Evolutionary conservation across 106 monocot species (phyloP).

Genomic region (Iris macrosiphon): DNA sequence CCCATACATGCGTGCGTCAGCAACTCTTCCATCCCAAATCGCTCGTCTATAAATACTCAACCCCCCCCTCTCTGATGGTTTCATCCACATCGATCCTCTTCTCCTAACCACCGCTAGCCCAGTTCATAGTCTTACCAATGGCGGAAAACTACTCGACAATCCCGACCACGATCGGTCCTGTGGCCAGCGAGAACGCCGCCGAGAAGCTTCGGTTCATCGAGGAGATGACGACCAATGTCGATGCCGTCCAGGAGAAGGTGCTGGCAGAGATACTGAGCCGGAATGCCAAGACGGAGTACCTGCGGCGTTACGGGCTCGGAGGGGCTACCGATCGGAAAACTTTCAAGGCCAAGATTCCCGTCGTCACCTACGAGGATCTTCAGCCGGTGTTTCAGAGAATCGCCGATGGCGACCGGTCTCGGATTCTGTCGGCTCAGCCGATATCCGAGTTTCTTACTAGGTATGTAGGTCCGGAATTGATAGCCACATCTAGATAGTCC

Average conservation of each 20-base stretch:
- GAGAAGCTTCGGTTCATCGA: constrained; percentile 57
- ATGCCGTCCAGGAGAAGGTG: constrained; percentile 36
- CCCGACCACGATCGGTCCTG: constrained; percentile 19
- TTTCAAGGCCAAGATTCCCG: constrained; percentile 45
- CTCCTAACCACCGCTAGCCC: not conserved
- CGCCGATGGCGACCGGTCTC: constrained; percentile 55
- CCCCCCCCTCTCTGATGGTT: not conserved
- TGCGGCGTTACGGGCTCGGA: constrained; percentile 19
- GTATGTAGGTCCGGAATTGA: constrained; percentile 1
- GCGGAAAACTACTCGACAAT: too few relatives aligned
- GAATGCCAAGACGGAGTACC: constrained; percentile 52
- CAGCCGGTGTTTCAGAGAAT: constrained; percentile 54
- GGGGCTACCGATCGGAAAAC: constrained; percentile 23
- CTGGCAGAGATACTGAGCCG: constrained; percentile 40
- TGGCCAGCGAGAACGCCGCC: constrained; percentile 32
- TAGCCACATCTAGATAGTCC: not conserved
- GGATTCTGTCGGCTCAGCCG: constrained; percentile 52
- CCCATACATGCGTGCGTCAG: not conserved
- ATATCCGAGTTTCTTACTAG: constrained; percentile 69
- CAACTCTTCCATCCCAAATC: not conserved
- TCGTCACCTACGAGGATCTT: constrained; percentile 54
- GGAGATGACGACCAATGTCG: constrained; percentile 44
- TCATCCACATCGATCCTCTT: not conserved
- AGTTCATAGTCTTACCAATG: not conserved
- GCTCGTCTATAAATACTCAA: not conserved